Base-by-base conservation (phyloP, 2,329 filamentous ascomycete species). In the Paecilomyces formosus region DNA sequence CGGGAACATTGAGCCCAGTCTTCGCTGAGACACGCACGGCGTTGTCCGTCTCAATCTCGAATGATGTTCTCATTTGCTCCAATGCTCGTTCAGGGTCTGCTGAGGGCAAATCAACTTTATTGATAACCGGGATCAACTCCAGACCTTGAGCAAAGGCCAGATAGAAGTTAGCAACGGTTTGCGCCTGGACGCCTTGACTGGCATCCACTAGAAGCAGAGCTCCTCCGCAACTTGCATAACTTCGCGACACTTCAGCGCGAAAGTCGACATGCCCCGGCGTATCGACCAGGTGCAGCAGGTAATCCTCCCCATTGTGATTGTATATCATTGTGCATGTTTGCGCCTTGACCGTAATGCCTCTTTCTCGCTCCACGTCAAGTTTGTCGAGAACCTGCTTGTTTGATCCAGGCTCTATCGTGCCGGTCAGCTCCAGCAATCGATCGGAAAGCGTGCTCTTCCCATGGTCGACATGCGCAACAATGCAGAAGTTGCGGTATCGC, bases 291-390 rank as follows among this genome's bases (percentile, higher is more conserved):
- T 99, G 94, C 30, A 99, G 81, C 58, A 99, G 82, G 72, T 97
- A 97, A 74, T 99, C 94, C 31, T 88, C 79, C 15, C 89, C 92
- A 18, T 88, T 79, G 76, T 96, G 81, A 28, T 88, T 91, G 79
- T 97, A 96, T 56, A 99, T 84, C 94, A 99, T 99, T 58, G 88
- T 94, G 76, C 94, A 97, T 58, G 94, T 97, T 79, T 99, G 94
- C 57, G 94, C 94, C 79, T 99, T 99, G 73, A 99, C 94, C 0
- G 94, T 99, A 72, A 99, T 99, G 61, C 94, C 94, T 45, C 94
- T 85, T 76, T 97, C 92, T 55, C 94, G 83, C 78, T 99, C 94
- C 57, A 99, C 94, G 72, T 99, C 94, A 35, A 99, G 84, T 73
- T 96, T 97, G 76, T 99, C 94, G 63, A 99, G 80, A 62, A 97